phyloP scores from a whole-genome alignment of 2,329 filamentous ascomycete species.

The Hypomyces perniciosus region DNA sequence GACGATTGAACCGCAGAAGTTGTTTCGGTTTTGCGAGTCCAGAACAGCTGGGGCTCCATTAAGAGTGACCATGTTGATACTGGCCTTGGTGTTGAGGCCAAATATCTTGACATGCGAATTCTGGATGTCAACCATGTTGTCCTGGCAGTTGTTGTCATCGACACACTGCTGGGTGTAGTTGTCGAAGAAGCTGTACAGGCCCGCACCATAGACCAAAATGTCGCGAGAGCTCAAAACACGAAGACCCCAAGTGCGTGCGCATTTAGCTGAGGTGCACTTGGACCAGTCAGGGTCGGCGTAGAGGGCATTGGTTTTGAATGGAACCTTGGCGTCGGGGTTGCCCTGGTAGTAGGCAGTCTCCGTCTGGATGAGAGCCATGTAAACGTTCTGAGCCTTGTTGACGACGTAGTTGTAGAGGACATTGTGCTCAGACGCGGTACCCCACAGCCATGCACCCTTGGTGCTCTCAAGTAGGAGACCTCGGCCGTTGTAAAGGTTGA shows the following conservation, averaged over 20 bases:
- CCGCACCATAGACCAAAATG: constrained; percentile 64
- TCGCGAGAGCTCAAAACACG: constrained; percentile 62
- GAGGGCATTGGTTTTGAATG: constrained; percentile 52
- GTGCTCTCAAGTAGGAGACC: constrained; percentile 73
- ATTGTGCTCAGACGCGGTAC: constrained; percentile 62
- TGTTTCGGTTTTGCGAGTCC: constrained; percentile 58
- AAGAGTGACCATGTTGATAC: constrained; percentile 65
- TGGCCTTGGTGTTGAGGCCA: constrained; percentile 68
- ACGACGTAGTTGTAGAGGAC: constrained; percentile 82
- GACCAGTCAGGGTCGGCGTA: constrained; percentile 67
- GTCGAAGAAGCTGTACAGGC: constrained; percentile 78
- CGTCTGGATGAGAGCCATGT: constrained; percentile 77
- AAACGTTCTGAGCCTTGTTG: constrained; percentile 68
- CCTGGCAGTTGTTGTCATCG: constrained; percentile 62
- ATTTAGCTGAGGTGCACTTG: constrained; percentile 46
- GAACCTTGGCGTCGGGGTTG: constrained; percentile 66
- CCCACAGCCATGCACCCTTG: constrained; percentile 75
- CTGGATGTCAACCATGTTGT: constrained; percentile 70
- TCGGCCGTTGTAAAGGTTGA: constrained; percentile 83
- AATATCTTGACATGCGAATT: constrained; percentile 60
- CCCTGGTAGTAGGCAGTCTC: constrained; percentile 87
- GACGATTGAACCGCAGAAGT: constrained; percentile 57
- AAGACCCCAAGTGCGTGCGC: constrained; percentile 72
- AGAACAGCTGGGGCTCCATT: constrained; percentile 48
- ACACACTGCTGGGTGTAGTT: constrained; percentile 73